Percentiles rank a stretch among this genome's conserved stretches.
Conservation (phyloP, 148 eudicot genomes). For the Chenopodium quinoa region DNA sequence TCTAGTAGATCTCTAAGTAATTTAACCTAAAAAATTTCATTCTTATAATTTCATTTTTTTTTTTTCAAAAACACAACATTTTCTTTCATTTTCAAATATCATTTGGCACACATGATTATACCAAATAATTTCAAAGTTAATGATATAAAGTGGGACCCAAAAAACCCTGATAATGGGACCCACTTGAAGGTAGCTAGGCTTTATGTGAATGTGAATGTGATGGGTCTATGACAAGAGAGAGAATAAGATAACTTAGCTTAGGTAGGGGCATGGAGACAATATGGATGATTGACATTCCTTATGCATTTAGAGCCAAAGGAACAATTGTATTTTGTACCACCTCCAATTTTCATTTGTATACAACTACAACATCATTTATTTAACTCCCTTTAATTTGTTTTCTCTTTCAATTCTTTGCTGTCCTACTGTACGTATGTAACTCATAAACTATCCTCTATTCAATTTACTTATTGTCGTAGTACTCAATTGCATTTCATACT, state of each 20-base stretch:
- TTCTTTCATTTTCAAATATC: not conserved
- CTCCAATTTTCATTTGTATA: constrained; percentile 1
- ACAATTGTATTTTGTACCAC: constrained; percentile 24
- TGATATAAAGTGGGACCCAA: not conserved
- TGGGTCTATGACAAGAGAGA: constrained; percentile 33
- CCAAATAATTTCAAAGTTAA: not conserved
- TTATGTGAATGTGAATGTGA: constrained; percentile 30
- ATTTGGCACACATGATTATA: not conserved
- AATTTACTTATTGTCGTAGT: too few relatives aligned
- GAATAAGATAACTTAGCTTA: too few relatives aligned
- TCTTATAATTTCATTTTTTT: too few relatives aligned
- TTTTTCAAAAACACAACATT: not conserved
- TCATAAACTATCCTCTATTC: too few relatives aligned
- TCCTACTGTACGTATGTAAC: too few relatives aligned
- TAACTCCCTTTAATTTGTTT: not conserved
- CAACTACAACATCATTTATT: constrained; percentile 14
- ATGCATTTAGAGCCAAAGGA: constrained; percentile 29
- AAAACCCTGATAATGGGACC: constrained; percentile 7
- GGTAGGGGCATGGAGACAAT: constrained; percentile 38
- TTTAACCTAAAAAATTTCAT: too few relatives aligned
- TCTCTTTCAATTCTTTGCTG: not conserved
- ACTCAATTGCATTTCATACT: too few relatives aligned
- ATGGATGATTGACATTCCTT: constrained; percentile 36
- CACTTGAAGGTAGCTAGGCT: constrained; percentile 21
- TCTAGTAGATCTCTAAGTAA: too few relatives aligned